phyloP scores from a whole-genome alignment of 2,329 filamentous ascomycete genomes.

The Furcasterigmium furcatum region DNA sequence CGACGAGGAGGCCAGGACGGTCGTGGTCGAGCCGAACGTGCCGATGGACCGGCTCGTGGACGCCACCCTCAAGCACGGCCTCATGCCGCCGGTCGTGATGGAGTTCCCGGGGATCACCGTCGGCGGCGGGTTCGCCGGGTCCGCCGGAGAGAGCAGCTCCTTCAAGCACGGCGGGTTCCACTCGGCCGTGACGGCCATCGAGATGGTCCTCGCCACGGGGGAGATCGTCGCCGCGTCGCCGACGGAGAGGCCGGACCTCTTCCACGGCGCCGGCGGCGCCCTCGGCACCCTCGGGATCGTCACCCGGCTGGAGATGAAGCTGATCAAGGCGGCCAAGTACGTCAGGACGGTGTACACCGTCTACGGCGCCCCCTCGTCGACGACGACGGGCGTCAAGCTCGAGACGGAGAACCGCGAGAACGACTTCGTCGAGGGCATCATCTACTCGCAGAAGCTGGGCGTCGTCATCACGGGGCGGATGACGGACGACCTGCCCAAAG shows the following conservation, averaged over 20 bases:
- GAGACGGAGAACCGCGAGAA: constrained; percentile 33
- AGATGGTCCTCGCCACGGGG: constrained; percentile 63
- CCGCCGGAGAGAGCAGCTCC: constrained; percentile 65
- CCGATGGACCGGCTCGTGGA: constrained; percentile 63
- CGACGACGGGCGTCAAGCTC: constrained; percentile 39
- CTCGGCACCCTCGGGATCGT: constrained; percentile 66
- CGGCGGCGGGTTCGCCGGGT: constrained; percentile 65
- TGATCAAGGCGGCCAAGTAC: constrained; percentile 50
- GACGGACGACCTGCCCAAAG: constrained; percentile 39
- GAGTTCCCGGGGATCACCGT: constrained; percentile 72
- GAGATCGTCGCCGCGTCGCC: constrained; percentile 52
- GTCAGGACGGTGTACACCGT: constrained; percentile 58
- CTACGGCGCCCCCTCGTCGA: constrained; percentile 30
- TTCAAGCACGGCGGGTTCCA: constrained; percentile 68
- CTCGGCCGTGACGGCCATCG: constrained; percentile 55
- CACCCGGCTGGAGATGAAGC: constrained; percentile 58
- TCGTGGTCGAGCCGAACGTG: constrained; percentile 68
- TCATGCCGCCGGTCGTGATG: constrained; percentile 66
- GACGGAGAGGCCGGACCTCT: constrained; percentile 54
- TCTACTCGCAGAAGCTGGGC: constrained; percentile 52
- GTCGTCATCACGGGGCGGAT: constrained; percentile 61
- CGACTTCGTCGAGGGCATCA: constrained; percentile 69
- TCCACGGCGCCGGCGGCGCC: constrained; percentile 61
- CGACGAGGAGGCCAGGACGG: constrained; percentile 49
- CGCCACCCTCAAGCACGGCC: constrained; percentile 49